Base-by-base conservation (phyloP, 768 basidiomycete genomes). In the Naganishia antarctica region DNA sequence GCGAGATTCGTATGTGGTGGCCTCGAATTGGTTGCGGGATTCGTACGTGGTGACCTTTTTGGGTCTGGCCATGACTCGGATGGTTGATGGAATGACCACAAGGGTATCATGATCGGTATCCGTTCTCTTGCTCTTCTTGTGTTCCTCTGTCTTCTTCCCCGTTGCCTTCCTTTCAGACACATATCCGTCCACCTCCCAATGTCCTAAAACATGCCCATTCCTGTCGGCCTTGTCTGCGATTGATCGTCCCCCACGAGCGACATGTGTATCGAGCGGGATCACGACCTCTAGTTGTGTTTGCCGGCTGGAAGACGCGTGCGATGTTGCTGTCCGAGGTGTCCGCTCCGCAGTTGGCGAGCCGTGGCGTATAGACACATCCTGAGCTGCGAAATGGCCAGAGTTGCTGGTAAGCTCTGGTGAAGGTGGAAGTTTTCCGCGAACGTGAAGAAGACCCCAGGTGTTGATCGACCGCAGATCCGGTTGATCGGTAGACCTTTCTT, bases 351-450 rank as follows among this genome's bases (percentile, higher is more conserved):
- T 57, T n/a, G 11, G 53, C 8, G 53, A 57, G 3, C 2, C 53
- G 37, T 40, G 40, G 18, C 53, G 53, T 2, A 37, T n/a, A n/a
- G 6, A 26, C 15, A 34, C 32, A 26, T 57, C 53, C 11, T 57
- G 53, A 15, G n/a, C 53, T 1, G 53, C 37, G 9, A 34, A 57
- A 9, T 57, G 53, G 6, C 53, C 53, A 16, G 53, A 57, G 9
- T 21, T 34, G 16, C 31, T 57, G 37, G 53, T 57, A 21, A 37
- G 53, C 21, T 57, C 53, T 34, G 53, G 53, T 3, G 53, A 57
- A n/a, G 37, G 23, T 13, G 53, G 53, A 25, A 57, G 53, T 32
- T 37, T 15, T 7, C n/a, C n/a, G 11, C n/a, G 43, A 44, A 5
- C 5, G 11, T 5, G 11, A 44, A 18, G 18, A 5, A 44, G n/a